Evolutionary conservation across 805 yeast species (phyloP).

Genomic region (Starmerella geochares): DNA sequence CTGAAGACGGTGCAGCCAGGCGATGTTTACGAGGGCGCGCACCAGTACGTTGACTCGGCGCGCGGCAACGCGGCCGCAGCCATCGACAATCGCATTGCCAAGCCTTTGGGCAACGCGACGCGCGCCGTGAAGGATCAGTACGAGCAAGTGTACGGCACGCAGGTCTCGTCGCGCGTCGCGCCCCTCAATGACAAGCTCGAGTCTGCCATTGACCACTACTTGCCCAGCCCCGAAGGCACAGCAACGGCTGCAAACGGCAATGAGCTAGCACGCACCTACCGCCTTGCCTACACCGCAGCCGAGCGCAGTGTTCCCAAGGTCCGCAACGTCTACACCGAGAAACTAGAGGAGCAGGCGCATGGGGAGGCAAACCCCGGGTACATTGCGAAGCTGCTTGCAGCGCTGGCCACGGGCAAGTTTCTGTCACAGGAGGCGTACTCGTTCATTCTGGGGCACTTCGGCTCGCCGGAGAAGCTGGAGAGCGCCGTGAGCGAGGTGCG

Average conservation of each 20-base stretch:
- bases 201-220: slow-evolving; percentile 35
- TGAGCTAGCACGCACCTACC: slow-evolving; percentile 17
- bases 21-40: slow-evolving; percentile 37
- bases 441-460: slow-evolving; percentile 13
- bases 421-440: slow-evolving; percentile 16
- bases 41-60: slow-evolving; percentile 33
- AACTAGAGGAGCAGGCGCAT: slow-evolving; percentile 16
- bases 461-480: slow-evolving; percentile 16
- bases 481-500: slow-evolving; percentile 17
- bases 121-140: slow-evolving; percentile 44
- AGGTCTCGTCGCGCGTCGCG: slow-evolving; percentile 49
- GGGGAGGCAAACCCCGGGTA: slow-evolving; percentile 13
- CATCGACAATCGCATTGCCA: slow-evolving; percentile 41
- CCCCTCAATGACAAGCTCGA: slow-evolving; percentile 53
- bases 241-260: slow-evolving; percentile 2
- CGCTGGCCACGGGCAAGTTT: slow-evolving; percentile 17
- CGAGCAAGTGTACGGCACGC: slow-evolving; percentile 43
- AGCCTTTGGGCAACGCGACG: slow-evolving; percentile 34
- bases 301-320: slow-evolving; percentile 23
- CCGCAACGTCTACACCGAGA: slow-evolving; percentile 14
- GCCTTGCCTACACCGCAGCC: slow-evolving; percentile 16
- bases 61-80: slow-evolving; percentile 29
- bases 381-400: slow-evolving; percentile 17
- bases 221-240: slow-evolving; percentile 35
- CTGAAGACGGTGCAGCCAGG: slow-evolving; percentile 51